Conservation (phyloP, 208 protist genomes). For the Wallacemonas collosoma region DNA sequence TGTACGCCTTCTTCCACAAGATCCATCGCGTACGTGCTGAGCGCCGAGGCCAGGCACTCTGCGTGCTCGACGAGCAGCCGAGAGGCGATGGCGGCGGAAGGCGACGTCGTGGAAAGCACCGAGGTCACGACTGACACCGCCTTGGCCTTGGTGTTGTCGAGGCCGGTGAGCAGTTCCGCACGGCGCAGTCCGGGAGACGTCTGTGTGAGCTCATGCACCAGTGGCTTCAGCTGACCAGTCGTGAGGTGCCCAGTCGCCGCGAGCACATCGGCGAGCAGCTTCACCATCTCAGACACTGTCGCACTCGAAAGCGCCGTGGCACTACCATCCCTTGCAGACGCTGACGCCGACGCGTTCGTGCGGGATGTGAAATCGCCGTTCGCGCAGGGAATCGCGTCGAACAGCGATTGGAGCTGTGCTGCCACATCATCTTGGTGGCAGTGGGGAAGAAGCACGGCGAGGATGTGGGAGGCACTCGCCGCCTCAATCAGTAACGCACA, state of each 20-base stretch:
- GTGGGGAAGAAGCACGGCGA: constrained; percentile 50
- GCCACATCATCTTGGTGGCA: constrained; percentile 28
- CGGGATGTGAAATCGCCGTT: neutral
- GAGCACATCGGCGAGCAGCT: constrained; percentile 56
- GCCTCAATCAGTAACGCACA: constrained; percentile 57
- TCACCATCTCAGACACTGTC: constrained; percentile 59
- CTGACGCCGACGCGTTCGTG: neutral
- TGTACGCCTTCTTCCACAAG: constrained; percentile 43
- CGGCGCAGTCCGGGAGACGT: constrained; percentile 35
- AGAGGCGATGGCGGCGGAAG: constrained; percentile 47
- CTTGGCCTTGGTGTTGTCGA: constrained; percentile 1
- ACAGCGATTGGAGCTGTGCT: constrained; percentile 37
- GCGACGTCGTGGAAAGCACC: neutral
- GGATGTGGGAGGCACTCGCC: constrained; percentile 47
- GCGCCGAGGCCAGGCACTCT: constrained; percentile 49
- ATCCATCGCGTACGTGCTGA: constrained; percentile 36
- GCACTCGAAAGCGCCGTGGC: constrained; percentile 17
- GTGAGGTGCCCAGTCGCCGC: constrained; percentile 42
- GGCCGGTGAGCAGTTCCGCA: neutral
- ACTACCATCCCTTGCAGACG: neutral
- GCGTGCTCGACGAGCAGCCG: constrained; percentile 52
- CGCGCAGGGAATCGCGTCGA: constrained; percentile 37
- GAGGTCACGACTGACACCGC: neutral
- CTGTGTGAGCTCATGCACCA: constrained; percentile 47
- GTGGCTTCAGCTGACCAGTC: constrained; percentile 45